Evolutionary conservation across 148 eudicot species (phyloP), one percentile per base, ranked within the genome.

Genomic region (Cornus controversa): DNA sequence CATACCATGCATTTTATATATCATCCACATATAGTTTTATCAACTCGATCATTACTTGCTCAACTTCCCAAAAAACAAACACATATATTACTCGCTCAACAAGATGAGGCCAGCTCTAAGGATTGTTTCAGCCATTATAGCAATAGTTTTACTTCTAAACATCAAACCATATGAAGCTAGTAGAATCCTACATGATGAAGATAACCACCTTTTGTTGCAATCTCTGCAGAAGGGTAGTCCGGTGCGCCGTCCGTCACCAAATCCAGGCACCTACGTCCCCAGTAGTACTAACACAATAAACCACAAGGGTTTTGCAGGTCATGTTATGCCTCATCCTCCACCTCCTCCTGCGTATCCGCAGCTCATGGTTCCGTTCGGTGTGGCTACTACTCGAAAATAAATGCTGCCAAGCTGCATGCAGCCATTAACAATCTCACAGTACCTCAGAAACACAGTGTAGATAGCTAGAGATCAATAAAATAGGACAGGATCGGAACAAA

Each of bases 261-360:
- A 45, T 45, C 50, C 50, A 11, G 50, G 4, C 50, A 1, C 2
- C 50, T 45, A 45, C 13, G 1, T 11, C 50, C 50, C 50, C 50
- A 70, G 40, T n/a, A 70, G 40, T n/a, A 47, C 18, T 1, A 34
- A 54, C 53, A 70, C 25, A 26, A 5, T 67, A n/a, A 14, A 31
- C 70, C 42, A 34, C 8, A 29, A 67, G 70, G n/a, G n/a, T 20
- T 67, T 67, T 67, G 70, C 70, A 14, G 70, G 27, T 64, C 67
- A 6, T 24, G 27, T 26, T 5, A 23, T 10, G 67, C 67, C 67
- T 8, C 50, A 0, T 8, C 50, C 10, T n/a, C 67, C 67, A 1
- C 34, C 34, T 64, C 28, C 26, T n/a, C 67, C n/a, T 25, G 67
- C 27, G 0, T 2, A 64, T 7, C 67, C 67, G 2, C 67, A 64